Conservation (phyloP, 2,329 filamentous ascomycete species). For the Elsinoe batatas region DNA sequence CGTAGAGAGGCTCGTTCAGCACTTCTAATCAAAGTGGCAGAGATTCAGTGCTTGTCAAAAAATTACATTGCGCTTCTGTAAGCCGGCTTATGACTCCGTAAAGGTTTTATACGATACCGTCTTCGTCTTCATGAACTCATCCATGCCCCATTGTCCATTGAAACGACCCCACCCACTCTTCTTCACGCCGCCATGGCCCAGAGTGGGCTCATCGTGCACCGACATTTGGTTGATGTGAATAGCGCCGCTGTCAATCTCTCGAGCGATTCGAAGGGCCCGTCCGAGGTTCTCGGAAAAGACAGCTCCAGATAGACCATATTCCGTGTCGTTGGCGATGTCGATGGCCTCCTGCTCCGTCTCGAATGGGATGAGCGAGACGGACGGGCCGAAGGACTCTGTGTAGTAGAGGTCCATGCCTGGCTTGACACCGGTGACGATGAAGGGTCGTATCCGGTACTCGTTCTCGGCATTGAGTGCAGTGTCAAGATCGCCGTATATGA, state of each 20-base stretch:
- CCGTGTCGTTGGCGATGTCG: constrained; percentile 46
- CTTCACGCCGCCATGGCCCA: constrained; percentile 43
- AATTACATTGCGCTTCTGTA: neutral
- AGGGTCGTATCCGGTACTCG: constrained; percentile 42
- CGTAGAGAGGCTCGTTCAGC: too few relatives aligned
- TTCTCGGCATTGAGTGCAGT: constrained; percentile 18
- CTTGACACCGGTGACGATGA: constrained; percentile 55
- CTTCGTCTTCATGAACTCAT: constrained; percentile 36
- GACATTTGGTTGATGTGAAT: constrained; percentile 41
- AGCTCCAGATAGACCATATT: constrained; percentile 61
- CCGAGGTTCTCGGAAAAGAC: constrained; percentile 62
- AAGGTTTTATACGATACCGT: constrained; percentile 25
- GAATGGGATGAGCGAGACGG: constrained; percentile 12
- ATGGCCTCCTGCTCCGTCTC: constrained; percentile 20
- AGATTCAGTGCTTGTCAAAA: too few relatives aligned
- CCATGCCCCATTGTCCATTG: constrained; percentile 36
- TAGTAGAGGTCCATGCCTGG: constrained; percentile 61
- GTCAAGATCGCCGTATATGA: constrained; percentile 13
- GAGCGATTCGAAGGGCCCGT: constrained; percentile 31
- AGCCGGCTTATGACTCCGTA: neutral
- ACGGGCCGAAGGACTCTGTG: constrained; percentile 49
- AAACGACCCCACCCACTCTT: constrained; percentile 41
- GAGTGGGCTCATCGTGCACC: constrained; percentile 36
- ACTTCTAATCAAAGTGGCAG: too few relatives aligned
- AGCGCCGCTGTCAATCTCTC: constrained; percentile 48